Evolutionary conservation across 805 yeast species (phyloP), one percentile per base, ranked within the genome.

Genomic region (Wickerhamomyces hampshirensis): DNA sequence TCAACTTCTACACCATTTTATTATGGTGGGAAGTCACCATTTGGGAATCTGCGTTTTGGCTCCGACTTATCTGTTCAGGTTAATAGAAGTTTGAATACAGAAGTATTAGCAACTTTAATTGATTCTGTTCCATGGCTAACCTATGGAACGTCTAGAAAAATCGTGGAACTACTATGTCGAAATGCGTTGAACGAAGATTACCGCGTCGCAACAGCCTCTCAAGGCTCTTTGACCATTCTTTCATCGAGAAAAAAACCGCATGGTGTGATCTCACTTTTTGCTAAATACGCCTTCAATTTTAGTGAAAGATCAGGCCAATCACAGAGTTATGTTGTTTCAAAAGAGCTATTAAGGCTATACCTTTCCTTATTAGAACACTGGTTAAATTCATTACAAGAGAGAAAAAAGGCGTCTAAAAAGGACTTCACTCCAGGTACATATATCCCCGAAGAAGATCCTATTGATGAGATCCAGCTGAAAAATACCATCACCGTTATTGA

Each of bases 401-500:
- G 56, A 6, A 63, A 57, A 35, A 28, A 23, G 4, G 47, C 41
- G 11, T 28, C 18, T 3, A 31, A 30, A 5, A 40, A 44, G 13
- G 42, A 36, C 23, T 41, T 45, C 32, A 31, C 38, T 19, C 41
- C 48, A 4, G 38, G 39, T 6, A 13, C 24, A n/a, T 38, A 37
- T 21, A 40, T 38, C 9, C 28, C 30, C 3, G 39, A 39, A 5
- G 39, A 43, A 23, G 59, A 53, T 6, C 58, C 56, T n/a, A 60
- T 70, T 6, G 88, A 83, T 43, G 84, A 79, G 39, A 58, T 84
- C 26, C 91, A 84, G 52, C 68, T 86, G 72, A 85, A 84, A 47
- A 78, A 77, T 31, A 77, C 87, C 13, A 78, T 86, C 43, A 83
- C 96, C 0, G 82, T 84, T 1, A 80, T 93, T 31, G 98, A 93